A percentile compares a stretch with the other conserved stretches of the same genome.
Evolutionary conservation across 2,329 filamentous ascomycete species (phyloP).

Genomic region (Colletotrichum truncatum): DNA sequence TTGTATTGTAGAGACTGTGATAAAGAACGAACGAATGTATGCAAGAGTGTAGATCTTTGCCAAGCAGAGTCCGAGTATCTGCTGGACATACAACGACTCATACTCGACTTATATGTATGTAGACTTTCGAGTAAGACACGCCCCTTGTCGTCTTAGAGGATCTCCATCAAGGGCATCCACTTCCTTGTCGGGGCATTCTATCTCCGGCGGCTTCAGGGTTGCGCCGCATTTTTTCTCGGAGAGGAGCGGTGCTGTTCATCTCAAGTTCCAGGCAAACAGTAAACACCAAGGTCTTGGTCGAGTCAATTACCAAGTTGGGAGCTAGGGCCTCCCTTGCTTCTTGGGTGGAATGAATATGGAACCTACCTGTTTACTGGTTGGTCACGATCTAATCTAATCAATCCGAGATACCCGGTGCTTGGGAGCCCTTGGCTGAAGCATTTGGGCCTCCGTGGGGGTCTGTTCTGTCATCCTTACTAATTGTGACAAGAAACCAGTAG

Average conservation of each 20-base stretch:
- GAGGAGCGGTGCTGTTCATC: conserved; percentile 15
- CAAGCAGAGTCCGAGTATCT: background rate
- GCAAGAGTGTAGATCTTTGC: conserved; percentile 2
- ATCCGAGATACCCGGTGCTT: conserved; percentile 10
- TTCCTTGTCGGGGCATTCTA: conserved; percentile 10
- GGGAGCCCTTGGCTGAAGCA: conserved; percentile 18
- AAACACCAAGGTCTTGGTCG: conserved; percentile 3
- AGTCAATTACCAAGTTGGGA: conserved; percentile 5
- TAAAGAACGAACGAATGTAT: conserved; percentile 1
- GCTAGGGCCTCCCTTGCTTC: background rate
- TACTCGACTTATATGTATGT: background rate
- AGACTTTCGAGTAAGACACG: background rate
- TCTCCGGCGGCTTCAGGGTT: conserved; percentile 17
- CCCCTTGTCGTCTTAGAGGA: conserved; percentile 2
- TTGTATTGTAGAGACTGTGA: background rate
- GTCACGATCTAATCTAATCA: conserved; percentile 27
- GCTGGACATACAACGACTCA: background rate
- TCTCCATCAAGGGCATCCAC: conserved; percentile 1
- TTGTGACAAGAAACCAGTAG: background rate
- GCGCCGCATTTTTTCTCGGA: background rate
- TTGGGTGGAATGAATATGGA: background rate
- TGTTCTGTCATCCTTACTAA: conserved; percentile 18
- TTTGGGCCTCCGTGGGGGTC: background rate
- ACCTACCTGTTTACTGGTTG: background rate
- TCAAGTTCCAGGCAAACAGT: background rate